These are phyloP conservation scores for Arabis alpina DNA, from an alignment of 345 rosid species.

Conservation along the genomic window DNA sequence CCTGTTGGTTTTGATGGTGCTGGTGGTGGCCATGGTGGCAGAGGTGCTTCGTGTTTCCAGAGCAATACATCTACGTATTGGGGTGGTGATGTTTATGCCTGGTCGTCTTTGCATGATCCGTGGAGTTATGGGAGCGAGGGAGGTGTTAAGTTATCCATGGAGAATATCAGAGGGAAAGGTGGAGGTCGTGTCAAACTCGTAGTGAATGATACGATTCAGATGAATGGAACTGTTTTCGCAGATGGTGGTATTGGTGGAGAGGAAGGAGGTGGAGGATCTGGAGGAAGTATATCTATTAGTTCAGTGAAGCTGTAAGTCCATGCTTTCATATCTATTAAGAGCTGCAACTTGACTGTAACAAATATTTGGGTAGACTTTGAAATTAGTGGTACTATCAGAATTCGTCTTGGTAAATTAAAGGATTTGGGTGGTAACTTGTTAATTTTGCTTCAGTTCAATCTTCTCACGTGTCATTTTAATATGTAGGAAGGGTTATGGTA, in stretches of 20 bases:
- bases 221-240: constrained; percentile 80
- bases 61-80: constrained; percentile 64
- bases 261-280: constrained; percentile 94
- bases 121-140: constrained; percentile 98
- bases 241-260: constrained; percentile 87
- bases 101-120: constrained; percentile 83
- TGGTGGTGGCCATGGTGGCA: constrained; percentile 99
- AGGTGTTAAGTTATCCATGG: constrained; percentile 55
- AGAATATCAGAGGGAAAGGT: constrained; percentile 74
- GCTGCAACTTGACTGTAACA: constrained; percentile 18
- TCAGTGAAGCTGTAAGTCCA: constrained; percentile 81
- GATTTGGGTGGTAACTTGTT: constrained; percentile 23
- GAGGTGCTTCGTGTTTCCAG: constrained; percentile 89
- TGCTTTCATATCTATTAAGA: constrained; percentile 11
- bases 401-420: constrained; percentile 11
- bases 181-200: constrained; percentile 83
- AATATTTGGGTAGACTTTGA: constrained; percentile 6
- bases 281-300: constrained; percentile 77
- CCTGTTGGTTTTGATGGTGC: constrained; percentile 83
- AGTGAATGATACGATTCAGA: constrained; percentile 59
- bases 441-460: constrained; percentile 13
- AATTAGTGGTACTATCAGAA: background rate
- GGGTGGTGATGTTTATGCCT: constrained; percentile 98
- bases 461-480: constrained; percentile 40
- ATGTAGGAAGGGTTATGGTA: constrained; percentile 88